These are phyloP conservation scores for Hypoxylon fragiforme DNA, from an alignment of 495 filamentous ascomycete genomes.

Conservation along the genomic window DNA sequence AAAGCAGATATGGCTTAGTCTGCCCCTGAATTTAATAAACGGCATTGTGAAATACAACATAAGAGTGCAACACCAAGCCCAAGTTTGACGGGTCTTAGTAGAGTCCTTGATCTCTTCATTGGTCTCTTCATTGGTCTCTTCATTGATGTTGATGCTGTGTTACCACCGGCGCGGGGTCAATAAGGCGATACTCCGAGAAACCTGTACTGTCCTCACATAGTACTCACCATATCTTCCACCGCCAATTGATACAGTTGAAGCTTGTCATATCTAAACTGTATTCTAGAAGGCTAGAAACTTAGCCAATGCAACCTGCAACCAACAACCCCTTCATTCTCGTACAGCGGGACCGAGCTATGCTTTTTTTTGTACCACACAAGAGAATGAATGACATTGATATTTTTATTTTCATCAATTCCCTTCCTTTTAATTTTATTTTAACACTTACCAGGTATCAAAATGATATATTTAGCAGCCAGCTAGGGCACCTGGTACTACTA, in stretches of 20 bases:
- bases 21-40: conserved; percentile 34
- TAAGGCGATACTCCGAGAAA: background rate
- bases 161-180: conserved; percentile 22
- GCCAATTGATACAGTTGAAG: conserved; percentile 7
- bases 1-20: conserved; percentile 6
- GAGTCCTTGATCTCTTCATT: conserved; percentile 16
- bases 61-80: conserved; percentile 22
- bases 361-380: too few relatives aligned
- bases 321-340: background rate
- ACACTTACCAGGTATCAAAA: too few relatives aligned
- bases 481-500: too few relatives aligned
- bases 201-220: conserved; percentile 8
- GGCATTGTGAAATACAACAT: conserved; percentile 27
- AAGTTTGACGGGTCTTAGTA: conserved; percentile 14
- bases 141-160: conserved; percentile 13
- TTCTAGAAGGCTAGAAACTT: conserved; percentile 23
- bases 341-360: too few relatives aligned
- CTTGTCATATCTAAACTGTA: conserved; percentile 3
- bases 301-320: background rate
- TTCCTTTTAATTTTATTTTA: too few relatives aligned
- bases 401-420: too few relatives aligned
- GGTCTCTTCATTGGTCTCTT: too few relatives aligned
- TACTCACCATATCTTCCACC: background rate
- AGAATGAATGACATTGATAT: too few relatives aligned
- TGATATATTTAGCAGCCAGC: too few relatives aligned